Evolutionary conservation across 768 basidiomycete genomes (phyloP), one percentile per base, ranked within the genome.

Genomic region (Serendipita sp.): DNA sequence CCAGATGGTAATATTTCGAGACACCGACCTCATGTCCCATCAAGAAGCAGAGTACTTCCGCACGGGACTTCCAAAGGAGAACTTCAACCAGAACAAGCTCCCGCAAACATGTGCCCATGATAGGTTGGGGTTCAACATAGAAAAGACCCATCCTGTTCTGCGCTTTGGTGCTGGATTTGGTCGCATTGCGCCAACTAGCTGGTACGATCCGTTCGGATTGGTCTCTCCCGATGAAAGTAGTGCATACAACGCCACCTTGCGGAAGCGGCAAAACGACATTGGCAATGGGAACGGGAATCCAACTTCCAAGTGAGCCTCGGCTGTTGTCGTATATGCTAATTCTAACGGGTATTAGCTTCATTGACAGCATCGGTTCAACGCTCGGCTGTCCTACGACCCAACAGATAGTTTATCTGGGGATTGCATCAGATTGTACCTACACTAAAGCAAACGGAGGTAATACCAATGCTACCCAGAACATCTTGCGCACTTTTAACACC

Each of bases 371-470:
- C 66, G 88, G 88, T 13, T 76, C 80, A 23, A 81, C 77, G 4
- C 72, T 72, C 2, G 91, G 91, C 3, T 93, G 91, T 72, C 86
- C 89, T 2, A 81, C 73, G 63, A 75, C 79, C 0, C 86, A 87
- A 73, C 82, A 82, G 76, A 81, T 91, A 68, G 83, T 78, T 6
- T 91, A 86, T 71, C 85, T 92, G 83, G 91, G 91, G 29, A 86
- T 91, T 64, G 91, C 91, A 0, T 86, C 90, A 3, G 91, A 93
- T 71, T 93, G 91, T 74, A 81, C 80, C 66, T 93, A 91, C 70
- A 82, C 84, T 10, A 68, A 74, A 34, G 78, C 78, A 65, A 88
- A 88, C 69, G 84, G 82, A 34, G 79, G 80, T 2, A 75, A 80
- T 67, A 76, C 80, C 37, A 84, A 83, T 65, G 88, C 91, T 3